phyloP scores from a whole-genome alignment of 2,329 filamentous ascomycete genomes.

The Diaporthe citriasiana region DNA sequence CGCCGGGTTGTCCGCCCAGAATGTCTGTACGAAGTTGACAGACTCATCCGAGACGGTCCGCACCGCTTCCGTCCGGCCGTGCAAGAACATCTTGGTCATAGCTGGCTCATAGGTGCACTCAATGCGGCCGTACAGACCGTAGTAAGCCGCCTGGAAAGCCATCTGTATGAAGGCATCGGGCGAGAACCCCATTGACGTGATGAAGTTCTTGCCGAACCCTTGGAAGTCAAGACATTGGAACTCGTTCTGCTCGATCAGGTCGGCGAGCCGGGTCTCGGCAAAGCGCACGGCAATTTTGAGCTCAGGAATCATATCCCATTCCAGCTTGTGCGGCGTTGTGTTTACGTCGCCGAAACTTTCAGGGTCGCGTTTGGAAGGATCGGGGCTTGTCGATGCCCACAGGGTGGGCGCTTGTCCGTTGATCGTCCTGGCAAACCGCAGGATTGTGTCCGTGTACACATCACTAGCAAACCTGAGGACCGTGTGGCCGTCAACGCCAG shows the following conservation, averaged over 20 bases:
- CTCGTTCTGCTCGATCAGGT: constrained; percentile 96
- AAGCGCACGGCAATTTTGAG: constrained; percentile 92
- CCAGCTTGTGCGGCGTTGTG: constrained; percentile 94
- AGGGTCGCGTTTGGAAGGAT: constrained; percentile 92
- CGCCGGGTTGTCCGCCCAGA: constrained; percentile 92
- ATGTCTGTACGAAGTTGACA: constrained; percentile 90
- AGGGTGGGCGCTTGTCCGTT: constrained; percentile 92
- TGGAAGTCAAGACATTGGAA: constrained; percentile 92
- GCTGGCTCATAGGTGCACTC: constrained; percentile 98
- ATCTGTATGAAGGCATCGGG: constrained; percentile 98
- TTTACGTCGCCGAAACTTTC: constrained; percentile 93
- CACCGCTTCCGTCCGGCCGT: constrained; percentile 95
- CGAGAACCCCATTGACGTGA: constrained; percentile 96
- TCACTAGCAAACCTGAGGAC: constrained; percentile 97
- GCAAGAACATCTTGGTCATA: constrained; percentile 96
- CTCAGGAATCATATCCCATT: constrained; percentile 97
- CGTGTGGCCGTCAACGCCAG: constrained; percentile 96
- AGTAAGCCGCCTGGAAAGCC: constrained; percentile 99
- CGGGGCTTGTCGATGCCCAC: constrained; percentile 91
- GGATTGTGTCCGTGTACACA: constrained; percentile 96
- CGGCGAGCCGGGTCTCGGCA: constrained; percentile 92
- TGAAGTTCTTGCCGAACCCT: constrained; percentile 96
- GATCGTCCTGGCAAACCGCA: constrained; percentile 94
- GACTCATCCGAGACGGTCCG: constrained; percentile 86
- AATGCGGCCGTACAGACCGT: constrained; percentile 92